phyloP scores from a whole-genome alignment of 257 asterid genomes.

The Przewalskia tangutica region DNA sequence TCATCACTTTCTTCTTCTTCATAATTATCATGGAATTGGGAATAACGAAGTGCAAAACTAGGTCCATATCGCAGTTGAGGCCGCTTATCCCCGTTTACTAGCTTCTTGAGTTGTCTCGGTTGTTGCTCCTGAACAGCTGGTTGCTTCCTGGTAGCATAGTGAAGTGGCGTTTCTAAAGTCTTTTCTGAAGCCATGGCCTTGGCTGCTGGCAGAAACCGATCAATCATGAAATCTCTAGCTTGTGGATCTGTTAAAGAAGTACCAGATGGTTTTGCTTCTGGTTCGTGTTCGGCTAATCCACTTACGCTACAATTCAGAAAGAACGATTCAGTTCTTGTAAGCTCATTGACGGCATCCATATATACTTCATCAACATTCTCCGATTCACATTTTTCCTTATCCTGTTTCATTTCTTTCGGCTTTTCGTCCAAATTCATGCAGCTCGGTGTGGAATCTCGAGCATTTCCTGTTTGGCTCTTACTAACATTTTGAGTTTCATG shows the following conservation, averaged over 20 bases:
- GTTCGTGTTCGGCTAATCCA: conserved; percentile 44
- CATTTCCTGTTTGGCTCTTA: conserved; percentile 7
- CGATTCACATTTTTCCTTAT: conserved; percentile 16
- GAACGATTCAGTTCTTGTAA: conserved; percentile 61
- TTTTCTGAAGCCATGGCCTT: conserved; percentile 72
- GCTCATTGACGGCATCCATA: conserved; percentile 62
- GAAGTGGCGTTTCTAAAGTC: conserved; percentile 59
- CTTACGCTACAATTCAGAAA: conserved; percentile 67
- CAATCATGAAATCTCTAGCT: conserved; percentile 65
- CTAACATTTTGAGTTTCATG: conserved; percentile 3
- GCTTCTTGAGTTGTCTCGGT: conserved; percentile 27
- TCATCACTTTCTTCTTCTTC: conserved; percentile 57
- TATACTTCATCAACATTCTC: conserved; percentile 44
- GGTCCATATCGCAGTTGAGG: conserved; percentile 81
- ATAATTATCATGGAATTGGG: conserved; percentile 23
- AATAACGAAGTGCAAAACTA: conserved; percentile 45
- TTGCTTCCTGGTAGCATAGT: conserved; percentile 44
- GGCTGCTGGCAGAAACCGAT: conserved; percentile 90
- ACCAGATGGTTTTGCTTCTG: conserved; percentile 24
- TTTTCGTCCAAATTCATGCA: conserved; percentile 11
- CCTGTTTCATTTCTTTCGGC: not conserved
- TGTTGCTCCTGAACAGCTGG: conserved; percentile 23
- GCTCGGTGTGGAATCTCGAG: not conserved
- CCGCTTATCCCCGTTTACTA: conserved; percentile 16
- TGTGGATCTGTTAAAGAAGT: conserved; percentile 28